phyloP scores from a whole-genome alignment of 257 asterid genomes.

The Pogostemon cablin region DNA sequence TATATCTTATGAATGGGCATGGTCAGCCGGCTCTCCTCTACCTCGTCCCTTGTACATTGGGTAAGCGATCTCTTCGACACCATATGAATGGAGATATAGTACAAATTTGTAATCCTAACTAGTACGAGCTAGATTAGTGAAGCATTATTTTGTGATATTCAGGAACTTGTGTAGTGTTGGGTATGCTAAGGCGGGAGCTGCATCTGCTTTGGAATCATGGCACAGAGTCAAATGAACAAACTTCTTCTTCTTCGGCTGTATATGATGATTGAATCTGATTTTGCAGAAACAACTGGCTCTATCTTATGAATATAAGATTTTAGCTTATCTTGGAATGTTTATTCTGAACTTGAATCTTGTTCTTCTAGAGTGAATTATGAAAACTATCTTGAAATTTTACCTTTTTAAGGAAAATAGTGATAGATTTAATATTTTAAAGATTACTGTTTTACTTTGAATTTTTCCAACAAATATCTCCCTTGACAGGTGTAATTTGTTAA shows the following conservation, averaged over 20 bases:
- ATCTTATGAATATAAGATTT: neutral
- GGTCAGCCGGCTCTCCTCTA: constrained; percentile 72
- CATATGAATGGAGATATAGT: neutral
- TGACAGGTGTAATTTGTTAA: neutral
- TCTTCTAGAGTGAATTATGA: neutral
- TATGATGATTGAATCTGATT: constrained; percentile 23
- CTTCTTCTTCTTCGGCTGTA: neutral
- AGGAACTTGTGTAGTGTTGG: constrained; percentile 48
- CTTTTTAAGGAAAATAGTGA: neutral
- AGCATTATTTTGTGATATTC: neutral
- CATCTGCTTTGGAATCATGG: constrained; percentile 46
- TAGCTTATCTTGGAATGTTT: constrained; percentile 15
- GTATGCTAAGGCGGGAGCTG: constrained; percentile 50
- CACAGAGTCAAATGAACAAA: constrained; percentile 21
- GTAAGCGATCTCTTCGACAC: constrained; percentile 34
- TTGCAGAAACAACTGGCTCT: neutral
- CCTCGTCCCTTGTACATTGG: constrained; percentile 66
- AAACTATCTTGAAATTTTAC: neutral
- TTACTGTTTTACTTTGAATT: neutral
- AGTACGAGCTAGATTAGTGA: neutral
- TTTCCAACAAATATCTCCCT: neutral
- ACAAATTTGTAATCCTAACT: neutral
- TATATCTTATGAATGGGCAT: constrained; percentile 60
- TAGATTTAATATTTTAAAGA: neutral
- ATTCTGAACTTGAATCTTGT: neutral